These are phyloP conservation scores for Haplographium delicatum DNA, from an alignment of 495 filamentous ascomycete species.

Conservation along the genomic window DNA sequence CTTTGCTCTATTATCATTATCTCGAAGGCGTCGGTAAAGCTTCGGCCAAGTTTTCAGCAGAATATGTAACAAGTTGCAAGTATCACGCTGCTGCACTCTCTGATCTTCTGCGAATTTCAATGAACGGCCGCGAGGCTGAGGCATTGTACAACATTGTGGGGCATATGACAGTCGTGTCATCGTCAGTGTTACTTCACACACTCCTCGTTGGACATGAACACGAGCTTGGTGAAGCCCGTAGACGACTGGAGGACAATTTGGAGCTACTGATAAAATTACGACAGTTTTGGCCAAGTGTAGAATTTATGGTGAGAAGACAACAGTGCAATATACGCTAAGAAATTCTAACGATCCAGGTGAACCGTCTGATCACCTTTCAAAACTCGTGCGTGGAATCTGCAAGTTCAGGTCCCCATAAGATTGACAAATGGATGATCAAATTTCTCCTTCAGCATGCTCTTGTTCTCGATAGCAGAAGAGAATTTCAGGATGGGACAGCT, in stretches of 20 bases:
- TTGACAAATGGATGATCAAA: slow-evolving; percentile 30
- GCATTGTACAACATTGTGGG: slow-evolving; percentile 29
- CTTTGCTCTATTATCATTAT: slow-evolving; percentile 29
- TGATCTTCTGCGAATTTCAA: slow-evolving; percentile 22
- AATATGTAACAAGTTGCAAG: slow-evolving; percentile 27
- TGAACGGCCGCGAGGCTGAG: slow-evolving; percentile 20
- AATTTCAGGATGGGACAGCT: too few species aligned
- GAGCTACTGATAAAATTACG: slow-evolving; percentile 24
- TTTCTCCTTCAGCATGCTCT: slow-evolving; percentile 30
- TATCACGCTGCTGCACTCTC: slow-evolving; percentile 26
- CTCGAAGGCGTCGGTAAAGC: slow-evolving; percentile 22
- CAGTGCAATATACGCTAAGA: neutral
- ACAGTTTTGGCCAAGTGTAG: slow-evolving; percentile 28
- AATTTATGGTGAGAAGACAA: slow-evolving; percentile 24
- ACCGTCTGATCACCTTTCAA: slow-evolving; percentile 29
- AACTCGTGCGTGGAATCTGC: slow-evolving; percentile 25
- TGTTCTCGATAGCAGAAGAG: too few species aligned
- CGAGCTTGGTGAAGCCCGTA: slow-evolving; percentile 23
- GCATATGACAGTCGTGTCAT: slow-evolving; percentile 32
- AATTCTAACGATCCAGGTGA: slow-evolving; percentile 18
- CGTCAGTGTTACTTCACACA: slow-evolving; percentile 27
- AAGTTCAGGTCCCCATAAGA: slow-evolving; percentile 16
- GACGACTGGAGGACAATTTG: slow-evolving; percentile 26
- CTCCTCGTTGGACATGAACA: slow-evolving; percentile 24
- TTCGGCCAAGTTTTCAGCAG: slow-evolving; percentile 8